Conservation (phyloP, 352 stramenopile genomes). For the Blastocystis sp. region DNA sequence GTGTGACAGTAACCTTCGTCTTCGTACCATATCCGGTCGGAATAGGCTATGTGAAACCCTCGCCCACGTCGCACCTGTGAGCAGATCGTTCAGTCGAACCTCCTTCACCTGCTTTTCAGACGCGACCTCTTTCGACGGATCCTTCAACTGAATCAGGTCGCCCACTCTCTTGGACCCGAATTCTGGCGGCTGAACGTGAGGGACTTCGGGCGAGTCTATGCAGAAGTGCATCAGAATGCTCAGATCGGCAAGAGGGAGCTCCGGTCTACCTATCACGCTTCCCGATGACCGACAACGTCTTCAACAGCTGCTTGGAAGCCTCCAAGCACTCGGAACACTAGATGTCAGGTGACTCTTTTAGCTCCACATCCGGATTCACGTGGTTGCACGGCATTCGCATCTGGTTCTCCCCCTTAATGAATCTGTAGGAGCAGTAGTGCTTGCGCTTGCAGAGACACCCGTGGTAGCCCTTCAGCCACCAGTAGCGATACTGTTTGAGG, state of each 20-base stretch:
- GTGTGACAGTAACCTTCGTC: conserved; percentile 36
- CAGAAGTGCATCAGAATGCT: not conserved
- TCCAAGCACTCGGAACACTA: conserved; percentile 24
- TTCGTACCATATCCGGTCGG: not conserved
- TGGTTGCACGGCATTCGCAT: not conserved
- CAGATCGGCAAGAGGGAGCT: not conserved
- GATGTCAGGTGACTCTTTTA: not conserved
- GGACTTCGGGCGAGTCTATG: not conserved
- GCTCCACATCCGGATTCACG: not conserved
- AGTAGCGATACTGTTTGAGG: conserved; percentile 10
- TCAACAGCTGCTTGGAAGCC: not conserved
- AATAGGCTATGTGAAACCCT: not conserved
- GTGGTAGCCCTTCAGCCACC: not conserved
- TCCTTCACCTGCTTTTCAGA: not conserved
- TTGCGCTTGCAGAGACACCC: not conserved
- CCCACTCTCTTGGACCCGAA: not conserved
- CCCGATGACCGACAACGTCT: no score
- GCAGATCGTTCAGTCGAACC: not conserved
- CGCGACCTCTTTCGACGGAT: not conserved
- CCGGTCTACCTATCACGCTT: not conserved
- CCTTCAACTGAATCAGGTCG: not conserved
- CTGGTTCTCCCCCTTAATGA: not conserved
- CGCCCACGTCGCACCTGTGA: not conserved
- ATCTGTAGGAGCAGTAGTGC: not conserved
- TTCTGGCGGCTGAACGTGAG: not conserved